Base-by-base conservation (phyloP, 2,329 filamentous ascomycete species). In the Talaromyces sp. region DNA sequence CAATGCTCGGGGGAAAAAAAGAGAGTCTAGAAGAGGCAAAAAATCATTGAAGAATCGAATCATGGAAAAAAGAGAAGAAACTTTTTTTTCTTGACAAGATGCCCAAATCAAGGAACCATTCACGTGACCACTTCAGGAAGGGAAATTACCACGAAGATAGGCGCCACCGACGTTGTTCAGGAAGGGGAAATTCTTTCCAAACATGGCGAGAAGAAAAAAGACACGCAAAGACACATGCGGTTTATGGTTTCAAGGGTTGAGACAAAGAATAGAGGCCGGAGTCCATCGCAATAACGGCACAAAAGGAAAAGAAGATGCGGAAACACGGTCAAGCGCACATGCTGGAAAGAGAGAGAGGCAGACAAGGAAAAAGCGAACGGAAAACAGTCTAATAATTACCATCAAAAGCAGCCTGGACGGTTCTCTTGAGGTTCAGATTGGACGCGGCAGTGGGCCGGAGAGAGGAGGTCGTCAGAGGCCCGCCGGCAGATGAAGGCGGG, bases 321-420 rank as follows among this genome's bases (percentile, higher is more conserved):
- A 63, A 23, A 58, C 36, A 56, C 59, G 36, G 34, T 33, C 51
- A 51, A 60, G 36, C 56, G 47, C 51, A 53, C 60, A 64, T 42
- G 60, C 54, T 63, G 56, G 61, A 59, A 42, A 60, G 54, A 63
- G 52, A 52, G 52, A 16, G 23, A 64, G 62, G 55, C 57, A 60
- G 47, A 62, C 44, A 64, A 63, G 52, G 34, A 34, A 30, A 31
- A 62, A 51, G 34, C 53, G 18, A 36, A 59, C 55, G 50, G 44
- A 47, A 65, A 57, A 42, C 50, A 61, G 31, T 52, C 33, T 55
- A 53, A 53, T 63, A 71, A 73, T 78, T 78, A 81, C 78, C 78
- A 72, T 80, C 78, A 66, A 78, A 76, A 68, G 73, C 71, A 65
- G 75, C 72, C 70, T 79, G 77, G 60, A 78, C 70, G 65, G 68